Conservation (phyloP, 2,329 filamentous ascomycete genomes). For the Ascochyta lentis region DNA sequence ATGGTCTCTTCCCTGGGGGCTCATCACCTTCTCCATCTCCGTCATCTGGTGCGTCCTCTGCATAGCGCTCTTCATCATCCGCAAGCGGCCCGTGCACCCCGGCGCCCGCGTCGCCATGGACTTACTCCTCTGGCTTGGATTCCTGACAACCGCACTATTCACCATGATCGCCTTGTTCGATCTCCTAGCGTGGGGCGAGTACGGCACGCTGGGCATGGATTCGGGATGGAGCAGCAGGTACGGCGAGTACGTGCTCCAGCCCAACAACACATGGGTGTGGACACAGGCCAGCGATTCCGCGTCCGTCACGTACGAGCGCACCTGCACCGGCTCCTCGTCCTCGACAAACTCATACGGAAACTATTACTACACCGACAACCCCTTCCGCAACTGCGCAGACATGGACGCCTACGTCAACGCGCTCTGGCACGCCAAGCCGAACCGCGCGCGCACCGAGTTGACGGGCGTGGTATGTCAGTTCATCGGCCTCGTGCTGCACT, state of each 20-base stretch:
- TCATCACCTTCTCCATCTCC: slow-evolving; percentile 41
- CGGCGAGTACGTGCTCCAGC: slow-evolving; percentile 33
- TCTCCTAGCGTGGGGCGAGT: slow-evolving; percentile 26
- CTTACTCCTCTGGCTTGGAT: slow-evolving; percentile 45
- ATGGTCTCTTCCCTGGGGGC: slow-evolving; percentile 26
- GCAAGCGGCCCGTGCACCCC: slow-evolving; percentile 42
- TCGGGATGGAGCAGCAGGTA: slow-evolving; percentile 2
- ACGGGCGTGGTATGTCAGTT: slow-evolving; percentile 42
- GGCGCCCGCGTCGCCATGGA: slow-evolving; percentile 45
- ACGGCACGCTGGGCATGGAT: slow-evolving; percentile 24
- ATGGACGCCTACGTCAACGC: slow-evolving; percentile 42
- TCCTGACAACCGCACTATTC: slow-evolving; percentile 38
- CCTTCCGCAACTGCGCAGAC: slow-evolving; percentile 35
- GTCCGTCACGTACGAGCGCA: slow-evolving; percentile 19
- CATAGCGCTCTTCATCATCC: slow-evolving; percentile 34
- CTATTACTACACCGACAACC: not conserved
- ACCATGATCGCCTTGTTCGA: slow-evolving; percentile 24
- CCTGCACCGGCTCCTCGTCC: slow-evolving; percentile 18
- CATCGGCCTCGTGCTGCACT: slow-evolving; percentile 39
- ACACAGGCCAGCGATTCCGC: slow-evolving; percentile 11
- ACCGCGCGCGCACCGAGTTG: slow-evolving; percentile 29
- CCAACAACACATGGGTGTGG: slow-evolving; percentile 45
- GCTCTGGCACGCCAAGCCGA: slow-evolving; percentile 33
- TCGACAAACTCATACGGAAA: not conserved
- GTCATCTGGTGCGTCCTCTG: slow-evolving; percentile 41